Conservation (phyloP, 768 basidiomycete genomes). For the Psilocybe azurescens region DNA sequence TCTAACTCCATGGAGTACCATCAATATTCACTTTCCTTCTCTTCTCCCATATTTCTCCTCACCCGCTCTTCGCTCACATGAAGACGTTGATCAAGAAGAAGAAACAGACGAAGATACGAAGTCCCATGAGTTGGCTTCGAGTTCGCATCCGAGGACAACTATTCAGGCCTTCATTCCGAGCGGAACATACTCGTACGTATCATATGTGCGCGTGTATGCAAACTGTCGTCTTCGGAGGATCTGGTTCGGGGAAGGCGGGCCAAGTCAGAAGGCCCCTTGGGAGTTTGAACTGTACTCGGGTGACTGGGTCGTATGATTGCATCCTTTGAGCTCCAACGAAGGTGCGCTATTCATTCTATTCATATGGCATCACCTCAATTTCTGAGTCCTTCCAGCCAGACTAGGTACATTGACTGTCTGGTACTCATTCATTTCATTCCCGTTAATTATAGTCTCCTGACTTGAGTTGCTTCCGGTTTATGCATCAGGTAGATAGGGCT, state of each 20-base stretch:
- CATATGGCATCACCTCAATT: not conserved
- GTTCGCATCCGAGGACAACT: constrained; percentile 17
- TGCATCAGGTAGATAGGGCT: constrained; percentile 6
- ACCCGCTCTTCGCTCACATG: constrained; percentile 22
- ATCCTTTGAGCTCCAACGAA: not conserved
- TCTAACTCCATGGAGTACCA: constrained; percentile 73
- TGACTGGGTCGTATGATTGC: constrained; percentile 19
- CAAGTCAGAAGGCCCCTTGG: constrained; percentile 65
- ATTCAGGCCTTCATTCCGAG: constrained; percentile 41
- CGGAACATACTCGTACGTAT: constrained; percentile 66
- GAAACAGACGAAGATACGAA: constrained; percentile 8
- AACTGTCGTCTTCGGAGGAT: constrained; percentile 78
- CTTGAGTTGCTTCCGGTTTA: not conserved
- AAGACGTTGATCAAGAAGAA: constrained; percentile 15
- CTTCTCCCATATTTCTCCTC: constrained; percentile 69
- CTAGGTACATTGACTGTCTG: not conserved
- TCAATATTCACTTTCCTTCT: constrained; percentile 63
- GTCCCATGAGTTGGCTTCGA: constrained; percentile 17
- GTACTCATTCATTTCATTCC: not conserved
- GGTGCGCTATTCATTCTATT: not conserved
- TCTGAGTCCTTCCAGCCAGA: not conserved
- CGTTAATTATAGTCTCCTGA: not conserved
- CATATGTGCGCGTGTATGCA: constrained; percentile 79
- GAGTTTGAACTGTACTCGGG: constrained; percentile 72
- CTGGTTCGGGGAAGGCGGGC: constrained; percentile 70